Conservation (phyloP, 2,329 filamentous ascomycete species). For the Aspergillus viridinutans region DNA sequence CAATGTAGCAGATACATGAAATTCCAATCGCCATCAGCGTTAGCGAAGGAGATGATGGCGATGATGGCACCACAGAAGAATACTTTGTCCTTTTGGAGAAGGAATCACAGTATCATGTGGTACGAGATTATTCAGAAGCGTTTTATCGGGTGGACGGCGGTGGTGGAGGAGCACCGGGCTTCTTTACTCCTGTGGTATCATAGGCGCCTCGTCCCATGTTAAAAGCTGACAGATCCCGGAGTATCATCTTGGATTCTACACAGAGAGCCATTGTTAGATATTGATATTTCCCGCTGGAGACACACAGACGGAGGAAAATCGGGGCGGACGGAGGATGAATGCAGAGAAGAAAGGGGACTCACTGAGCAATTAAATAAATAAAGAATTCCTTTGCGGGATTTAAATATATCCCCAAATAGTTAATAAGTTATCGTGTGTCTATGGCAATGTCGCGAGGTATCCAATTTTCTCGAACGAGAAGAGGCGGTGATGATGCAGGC, state of each 20-base stretch:
- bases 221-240: slow-evolving; percentile 37
- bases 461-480: slow-evolving; percentile 23
- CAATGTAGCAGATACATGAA: slow-evolving; percentile 25
- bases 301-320: not conserved
- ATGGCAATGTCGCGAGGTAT: slow-evolving; percentile 15
- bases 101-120: slow-evolving; percentile 15
- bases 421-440: slow-evolving; percentile 14
- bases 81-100: slow-evolving; percentile 17
- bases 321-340: not conserved
- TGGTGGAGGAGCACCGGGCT: slow-evolving; percentile 44
- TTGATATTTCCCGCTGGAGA: not conserved
- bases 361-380: slow-evolving; percentile 15
- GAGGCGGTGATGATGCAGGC: slow-evolving; percentile 21
- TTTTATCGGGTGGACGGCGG: slow-evolving; percentile 29
- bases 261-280: slow-evolving; percentile 28
- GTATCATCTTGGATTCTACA: slow-evolving; percentile 38
- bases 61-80: slow-evolving; percentile 14
- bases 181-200: slow-evolving; percentile 50
- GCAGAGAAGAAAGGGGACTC: slow-evolving; percentile 9
- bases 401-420: slow-evolving; percentile 5
- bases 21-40: slow-evolving; percentile 22
- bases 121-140: slow-evolving; percentile 17
- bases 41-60: slow-evolving; percentile 11
- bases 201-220: slow-evolving; percentile 52
- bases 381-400: not conserved